Conservation (phyloP, 345 rosid species). For the Linum tenue region DNA sequence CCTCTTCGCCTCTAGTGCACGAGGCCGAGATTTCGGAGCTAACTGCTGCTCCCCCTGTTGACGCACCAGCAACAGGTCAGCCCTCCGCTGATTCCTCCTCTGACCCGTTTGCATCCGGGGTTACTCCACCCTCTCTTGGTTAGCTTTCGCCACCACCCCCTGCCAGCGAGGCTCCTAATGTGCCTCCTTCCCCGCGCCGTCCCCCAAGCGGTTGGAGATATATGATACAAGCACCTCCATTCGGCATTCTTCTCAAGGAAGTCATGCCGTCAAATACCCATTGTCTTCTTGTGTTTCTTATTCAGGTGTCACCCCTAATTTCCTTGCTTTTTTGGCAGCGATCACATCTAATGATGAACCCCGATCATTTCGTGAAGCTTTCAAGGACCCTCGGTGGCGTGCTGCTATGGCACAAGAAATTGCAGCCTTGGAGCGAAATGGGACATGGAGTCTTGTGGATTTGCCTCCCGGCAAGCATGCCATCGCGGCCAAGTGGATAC, state of each 20-base stretch:
- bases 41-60: not conserved
- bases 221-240: not conserved
- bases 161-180: too few relatives aligned
- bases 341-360: not conserved
- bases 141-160: not conserved
- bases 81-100: not conserved
- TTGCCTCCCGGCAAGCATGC: too few relatives aligned
- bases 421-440: not conserved
- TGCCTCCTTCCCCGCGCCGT: too few relatives aligned
- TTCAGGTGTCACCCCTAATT: not conserved
- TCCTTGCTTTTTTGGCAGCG: not conserved
- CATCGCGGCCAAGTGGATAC: too few relatives aligned
- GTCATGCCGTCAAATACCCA: not conserved
- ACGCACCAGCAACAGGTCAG: not conserved
- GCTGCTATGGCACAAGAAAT: not conserved
- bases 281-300: not conserved
- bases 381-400: not conserved
- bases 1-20: not conserved
- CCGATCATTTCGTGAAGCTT: not conserved
- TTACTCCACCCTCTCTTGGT: not conserved
- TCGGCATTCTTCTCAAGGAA: not conserved
- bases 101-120: not conserved
- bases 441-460: not conserved
- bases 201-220: too few relatives aligned
- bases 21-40: not conserved